These are phyloP conservation scores for Globisporangium middletonii DNA, from an alignment of 352 stramenopile genomes.

Conservation along the genomic window DNA sequence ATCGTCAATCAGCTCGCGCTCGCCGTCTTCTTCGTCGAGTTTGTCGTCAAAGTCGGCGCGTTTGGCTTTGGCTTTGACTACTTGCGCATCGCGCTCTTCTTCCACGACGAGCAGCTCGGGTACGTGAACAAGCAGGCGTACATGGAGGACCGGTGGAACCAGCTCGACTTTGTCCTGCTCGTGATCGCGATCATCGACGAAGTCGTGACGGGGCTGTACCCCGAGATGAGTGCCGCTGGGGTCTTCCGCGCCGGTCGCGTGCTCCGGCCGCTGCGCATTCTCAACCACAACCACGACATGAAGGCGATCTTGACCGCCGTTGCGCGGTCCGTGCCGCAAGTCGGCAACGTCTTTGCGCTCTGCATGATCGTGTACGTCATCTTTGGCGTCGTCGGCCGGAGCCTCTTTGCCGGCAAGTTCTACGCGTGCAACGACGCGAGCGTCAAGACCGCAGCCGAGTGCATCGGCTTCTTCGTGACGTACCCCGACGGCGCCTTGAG, in stretches of 20 bases:
- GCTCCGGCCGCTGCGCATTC: constrained; percentile 54
- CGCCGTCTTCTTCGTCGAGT: constrained; percentile 48
- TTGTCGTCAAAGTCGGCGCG: constrained; percentile 48
- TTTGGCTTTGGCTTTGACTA: constrained; percentile 62
- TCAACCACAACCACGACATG: constrained; percentile 79
- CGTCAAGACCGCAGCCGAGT: constrained; percentile 30
- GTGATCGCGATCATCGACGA: constrained; percentile 51
- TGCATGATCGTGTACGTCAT: constrained; percentile 77
- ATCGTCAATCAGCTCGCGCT: constrained; percentile 43
- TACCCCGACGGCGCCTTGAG: constrained; percentile 40
- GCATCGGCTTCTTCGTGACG: constrained; percentile 49
- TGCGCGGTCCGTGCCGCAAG: constrained; percentile 59
- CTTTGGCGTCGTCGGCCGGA: constrained; percentile 63
- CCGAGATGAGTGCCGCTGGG: constrained; percentile 32
- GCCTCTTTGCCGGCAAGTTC: constrained; percentile 58
- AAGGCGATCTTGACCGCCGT: constrained; percentile 66
- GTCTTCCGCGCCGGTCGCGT: constrained; percentile 70
- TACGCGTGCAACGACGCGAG: constrained; percentile 58
- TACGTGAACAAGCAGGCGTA: constrained; percentile 64
- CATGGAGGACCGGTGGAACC: constrained; percentile 76
- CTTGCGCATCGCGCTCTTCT: constrained; percentile 48
- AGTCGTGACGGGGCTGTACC: constrained; percentile 37
- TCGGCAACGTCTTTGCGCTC: constrained; percentile 66
- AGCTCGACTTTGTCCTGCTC: constrained; percentile 61
- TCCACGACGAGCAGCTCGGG: constrained; percentile 52